Percentiles rank a stretch among this genome's conserved stretches.
Conservation (phyloP, 306 rosid genomes). For the Castanospermum australe region DNA sequence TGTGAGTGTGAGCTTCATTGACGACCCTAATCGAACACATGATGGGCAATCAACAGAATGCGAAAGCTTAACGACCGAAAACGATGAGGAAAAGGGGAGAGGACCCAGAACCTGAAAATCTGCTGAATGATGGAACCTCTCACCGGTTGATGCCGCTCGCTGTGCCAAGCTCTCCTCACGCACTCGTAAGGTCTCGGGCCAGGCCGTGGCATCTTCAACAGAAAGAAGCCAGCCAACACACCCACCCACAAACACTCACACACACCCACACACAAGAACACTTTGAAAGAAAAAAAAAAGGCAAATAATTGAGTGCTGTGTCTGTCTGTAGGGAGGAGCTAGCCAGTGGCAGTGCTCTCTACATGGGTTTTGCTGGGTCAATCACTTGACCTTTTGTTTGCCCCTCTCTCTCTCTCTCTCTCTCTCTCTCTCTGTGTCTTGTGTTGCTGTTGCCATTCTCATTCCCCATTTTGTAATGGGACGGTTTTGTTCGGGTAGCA, state of each 20-base stretch:
- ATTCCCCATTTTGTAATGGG: constrained; percentile 51
- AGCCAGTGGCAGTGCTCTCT: constrained; percentile 20
- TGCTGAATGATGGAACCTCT: constrained; percentile 93
- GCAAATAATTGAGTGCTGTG: constrained; percentile 36
- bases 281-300: constrained; percentile 27
- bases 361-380: constrained; percentile 65
- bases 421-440: constrained; percentile 1
- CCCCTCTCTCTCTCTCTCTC: constrained; percentile 10
- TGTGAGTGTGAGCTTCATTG: constrained; percentile 71
- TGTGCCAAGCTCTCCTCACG: constrained; percentile 97
- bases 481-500: constrained; percentile 46
- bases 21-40: constrained; percentile 93
- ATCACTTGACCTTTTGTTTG: constrained; percentile 28
- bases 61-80: background rate
- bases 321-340: constrained; percentile 28
- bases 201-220: constrained; percentile 93
- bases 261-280: constrained; percentile 15
- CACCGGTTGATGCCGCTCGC: constrained; percentile 91
- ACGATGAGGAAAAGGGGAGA: background rate
- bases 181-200: constrained; percentile 99
- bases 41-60: constrained; percentile 63
- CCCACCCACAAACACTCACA: background rate
- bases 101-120: constrained; percentile 85
- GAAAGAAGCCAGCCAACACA: no score
- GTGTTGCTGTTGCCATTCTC: constrained; percentile 38